Percentiles rank a stretch among this genome's conserved stretches.
phyloP scores from a whole-genome alignment of 257 asterid genomes.

The Coffea canephora region DNA sequence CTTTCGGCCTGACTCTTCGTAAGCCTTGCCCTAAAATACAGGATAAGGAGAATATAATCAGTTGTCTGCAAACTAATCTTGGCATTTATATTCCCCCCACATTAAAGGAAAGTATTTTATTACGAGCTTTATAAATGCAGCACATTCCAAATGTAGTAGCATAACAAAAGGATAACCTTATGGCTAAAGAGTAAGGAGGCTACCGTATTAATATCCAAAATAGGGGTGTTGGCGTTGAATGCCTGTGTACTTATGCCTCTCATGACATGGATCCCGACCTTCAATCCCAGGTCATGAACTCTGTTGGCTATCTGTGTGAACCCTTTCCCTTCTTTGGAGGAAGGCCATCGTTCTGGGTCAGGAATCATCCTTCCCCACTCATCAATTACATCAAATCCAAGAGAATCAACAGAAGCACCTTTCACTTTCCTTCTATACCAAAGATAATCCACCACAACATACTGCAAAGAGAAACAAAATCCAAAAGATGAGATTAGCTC shows the following conservation, averaged over 20 bases:
- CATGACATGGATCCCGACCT: constrained; percentile 96
- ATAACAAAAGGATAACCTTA: background rate
- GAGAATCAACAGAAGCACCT: constrained; percentile 81
- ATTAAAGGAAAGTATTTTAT: background rate
- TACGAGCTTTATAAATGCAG: background rate
- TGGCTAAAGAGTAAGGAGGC: constrained; percentile 1
- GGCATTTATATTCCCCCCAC: background rate
- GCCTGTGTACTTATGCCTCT: constrained; percentile 91
- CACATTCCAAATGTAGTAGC: background rate
- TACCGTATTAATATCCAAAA: constrained; percentile 77
- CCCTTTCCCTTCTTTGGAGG: constrained; percentile 73
- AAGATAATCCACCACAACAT: constrained; percentile 95
- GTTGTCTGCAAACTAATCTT: background rate
- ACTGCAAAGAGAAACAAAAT: constrained; percentile 40
- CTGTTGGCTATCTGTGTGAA: constrained; percentile 58
- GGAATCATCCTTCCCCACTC: constrained; percentile 98
- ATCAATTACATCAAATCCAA: constrained; percentile 85
- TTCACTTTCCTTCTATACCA: constrained; percentile 86
- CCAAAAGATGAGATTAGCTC: background rate
- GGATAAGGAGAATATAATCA: background rate
- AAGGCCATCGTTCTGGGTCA: constrained; percentile 92
- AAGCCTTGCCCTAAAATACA: constrained; percentile 63
- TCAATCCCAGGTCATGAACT: constrained; percentile 85
- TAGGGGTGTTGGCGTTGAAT: constrained; percentile 67
- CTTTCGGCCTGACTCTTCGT: constrained; percentile 59